A percentile compares a stretch with the other conserved stretches of the same genome.
Conservation (phyloP, 305 asterid genomes). For the Striga hermonthica region DNA sequence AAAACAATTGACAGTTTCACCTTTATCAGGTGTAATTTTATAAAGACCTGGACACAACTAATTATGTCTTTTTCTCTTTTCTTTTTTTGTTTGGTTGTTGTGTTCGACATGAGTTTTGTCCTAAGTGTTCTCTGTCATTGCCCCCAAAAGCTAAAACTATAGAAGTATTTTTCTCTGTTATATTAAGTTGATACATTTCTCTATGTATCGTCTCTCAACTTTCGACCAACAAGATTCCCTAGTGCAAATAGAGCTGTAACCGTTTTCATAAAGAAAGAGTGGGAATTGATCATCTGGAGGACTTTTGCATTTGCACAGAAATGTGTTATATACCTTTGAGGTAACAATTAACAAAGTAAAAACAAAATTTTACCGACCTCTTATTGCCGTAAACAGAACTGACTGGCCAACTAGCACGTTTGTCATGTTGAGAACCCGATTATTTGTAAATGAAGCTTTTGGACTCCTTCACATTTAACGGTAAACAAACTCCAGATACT, state of each 20-base stretch:
- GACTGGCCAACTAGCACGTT: background rate
- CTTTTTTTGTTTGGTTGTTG: no score
- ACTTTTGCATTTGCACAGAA: slow-evolving; percentile 13
- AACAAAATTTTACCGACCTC: slow-evolving; percentile 4
- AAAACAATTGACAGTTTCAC: no score
- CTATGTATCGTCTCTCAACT: background rate
- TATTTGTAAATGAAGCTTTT: background rate
- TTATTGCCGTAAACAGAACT: slow-evolving; percentile 27
- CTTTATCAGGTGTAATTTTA: no score
- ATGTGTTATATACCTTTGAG: slow-evolving; percentile 24
- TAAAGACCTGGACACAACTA: no score
- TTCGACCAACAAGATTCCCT: background rate
- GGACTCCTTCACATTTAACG: background rate
- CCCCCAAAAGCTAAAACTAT: no score
- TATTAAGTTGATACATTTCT: no score
- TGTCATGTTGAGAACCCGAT: background rate
- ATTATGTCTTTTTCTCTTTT: background rate
- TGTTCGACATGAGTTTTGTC: no score
- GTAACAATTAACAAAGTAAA: slow-evolving; percentile 5
- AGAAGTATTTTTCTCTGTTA: background rate
- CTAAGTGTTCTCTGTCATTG: no score
- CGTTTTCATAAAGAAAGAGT: background rate
- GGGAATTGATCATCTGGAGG: background rate
- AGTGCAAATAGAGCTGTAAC: background rate
- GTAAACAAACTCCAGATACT: slow-evolving; percentile 17